Conservation (phyloP, 495 filamentous ascomycete genomes). For the Oleoguttula mirabilis region DNA sequence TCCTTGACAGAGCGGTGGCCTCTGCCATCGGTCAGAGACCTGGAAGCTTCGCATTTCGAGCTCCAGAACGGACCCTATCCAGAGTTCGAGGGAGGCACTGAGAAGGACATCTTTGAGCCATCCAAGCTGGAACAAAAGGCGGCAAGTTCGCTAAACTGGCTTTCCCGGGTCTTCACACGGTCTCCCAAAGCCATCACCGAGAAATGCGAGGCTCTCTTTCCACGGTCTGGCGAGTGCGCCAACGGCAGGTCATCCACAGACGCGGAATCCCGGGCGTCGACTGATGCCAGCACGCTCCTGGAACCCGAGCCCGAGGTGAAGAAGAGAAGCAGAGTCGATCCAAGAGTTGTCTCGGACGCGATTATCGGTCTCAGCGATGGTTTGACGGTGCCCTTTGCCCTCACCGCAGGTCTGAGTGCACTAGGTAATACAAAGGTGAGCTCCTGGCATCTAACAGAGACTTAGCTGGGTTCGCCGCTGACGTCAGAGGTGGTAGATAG, state of each 20-base stretch:
- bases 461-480: no score
- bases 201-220: slow-evolving; percentile 7
- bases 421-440: slow-evolving; percentile 8
- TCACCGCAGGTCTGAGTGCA: slow-evolving; percentile 37
- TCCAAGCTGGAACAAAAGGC: slow-evolving; percentile 3
- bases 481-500: no score
- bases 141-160: slow-evolving; percentile 1
- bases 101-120: slow-evolving; percentile 1
- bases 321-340: slow-evolving; percentile 1
- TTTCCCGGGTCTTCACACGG: slow-evolving; percentile 3
- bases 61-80: slow-evolving; percentile 6
- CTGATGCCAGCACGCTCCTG: slow-evolving; percentile 4
- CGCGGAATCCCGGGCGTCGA: slow-evolving; percentile 5
- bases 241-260: slow-evolving; percentile 4
- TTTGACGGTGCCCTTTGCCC: slow-evolving; percentile 48
- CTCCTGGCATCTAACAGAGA: no score
- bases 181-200: slow-evolving; percentile 4
- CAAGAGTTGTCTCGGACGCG: slow-evolving; percentile 14
- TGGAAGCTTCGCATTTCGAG: slow-evolving; percentile 8
- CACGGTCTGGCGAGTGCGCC: neutral
- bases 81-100: slow-evolving; percentile 2
- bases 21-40: slow-evolving; percentile 8
- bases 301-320: slow-evolving; percentile 1
- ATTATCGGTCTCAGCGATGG: slow-evolving; percentile 43
- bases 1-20: neutral